A percentile compares a stretch with the other conserved stretches of the same genome.
These are phyloP conservation scores for Solanum stenotomum DNA, from an alignment of 257 asterid species.

Conservation along the genomic window DNA sequence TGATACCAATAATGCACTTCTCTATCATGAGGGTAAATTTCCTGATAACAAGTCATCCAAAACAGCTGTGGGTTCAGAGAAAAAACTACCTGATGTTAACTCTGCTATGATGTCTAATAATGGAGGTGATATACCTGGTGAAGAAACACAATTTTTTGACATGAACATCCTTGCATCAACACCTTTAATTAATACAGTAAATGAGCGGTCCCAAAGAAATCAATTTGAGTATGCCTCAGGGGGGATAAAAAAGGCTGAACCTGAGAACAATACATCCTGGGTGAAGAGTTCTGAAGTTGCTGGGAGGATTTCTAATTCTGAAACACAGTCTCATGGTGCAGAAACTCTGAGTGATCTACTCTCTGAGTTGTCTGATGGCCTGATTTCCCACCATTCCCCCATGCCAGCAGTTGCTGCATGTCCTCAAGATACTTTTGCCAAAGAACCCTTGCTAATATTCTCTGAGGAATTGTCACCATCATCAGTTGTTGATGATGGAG, in stretches of 20 bases:
- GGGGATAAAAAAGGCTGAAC: constrained; percentile 12
- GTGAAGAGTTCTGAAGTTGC: constrained; percentile 25
- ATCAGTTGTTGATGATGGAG: constrained; percentile 19
- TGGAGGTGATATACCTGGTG: constrained; percentile 14
- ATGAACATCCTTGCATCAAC: constrained; percentile 20
- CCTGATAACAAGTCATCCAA: constrained; percentile 10
- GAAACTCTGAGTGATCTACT: constrained; percentile 13
- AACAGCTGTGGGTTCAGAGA: constrained; percentile 9
- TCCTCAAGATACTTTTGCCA: constrained; percentile 11
- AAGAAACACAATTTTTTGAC: constrained; percentile 17
- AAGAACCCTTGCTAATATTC: constrained; percentile 12
- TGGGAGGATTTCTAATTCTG: constrained; percentile 19
- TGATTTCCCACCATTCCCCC: constrained; percentile 18
- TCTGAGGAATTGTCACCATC: constrained; percentile 13
- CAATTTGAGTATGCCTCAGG: constrained; percentile 9
- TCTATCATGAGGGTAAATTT: constrained; percentile 1
- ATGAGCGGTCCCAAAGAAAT: constrained; percentile 17
- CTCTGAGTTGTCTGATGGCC: constrained; percentile 16
- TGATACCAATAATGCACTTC: not conserved
- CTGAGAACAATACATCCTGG: constrained; percentile 15
- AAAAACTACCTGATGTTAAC: constrained; percentile 21
- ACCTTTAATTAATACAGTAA: constrained; percentile 12
- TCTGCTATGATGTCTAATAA: constrained; percentile 13
- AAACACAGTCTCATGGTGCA: constrained; percentile 19
- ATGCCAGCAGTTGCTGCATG: constrained; percentile 13